Percentiles rank a stretch among this genome's conserved stretches.
Evolutionary conservation across 2,329 filamentous ascomycete species (phyloP).

Genomic region (Fusarium nelsonii): DNA sequence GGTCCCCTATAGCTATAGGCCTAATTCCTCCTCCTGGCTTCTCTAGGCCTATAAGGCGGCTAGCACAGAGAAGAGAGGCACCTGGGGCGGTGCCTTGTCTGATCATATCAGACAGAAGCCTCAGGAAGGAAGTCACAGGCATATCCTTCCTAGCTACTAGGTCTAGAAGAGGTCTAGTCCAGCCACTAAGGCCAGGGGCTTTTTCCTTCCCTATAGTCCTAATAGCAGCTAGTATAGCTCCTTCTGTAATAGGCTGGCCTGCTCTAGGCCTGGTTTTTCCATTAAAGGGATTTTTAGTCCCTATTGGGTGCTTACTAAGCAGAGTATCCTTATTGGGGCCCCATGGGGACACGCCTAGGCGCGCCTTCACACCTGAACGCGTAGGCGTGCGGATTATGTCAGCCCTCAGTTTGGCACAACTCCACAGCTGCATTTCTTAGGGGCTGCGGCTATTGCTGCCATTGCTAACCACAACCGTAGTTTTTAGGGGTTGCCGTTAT

Average conservation of each 20-base stretch:
- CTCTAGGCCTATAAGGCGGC: neutral
- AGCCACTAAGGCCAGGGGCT: constrained; percentile 1
- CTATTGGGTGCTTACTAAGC: neutral
- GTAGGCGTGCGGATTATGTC: no score
- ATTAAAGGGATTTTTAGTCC: neutral
- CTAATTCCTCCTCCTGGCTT: no score
- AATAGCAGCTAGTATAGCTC: neutral
- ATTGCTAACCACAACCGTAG: no score
- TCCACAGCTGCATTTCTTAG: no score
- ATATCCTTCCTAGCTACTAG: neutral
- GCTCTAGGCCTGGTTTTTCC: neutral
- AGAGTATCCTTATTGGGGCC: no score
- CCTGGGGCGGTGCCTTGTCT: neutral
- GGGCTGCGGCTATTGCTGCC: no score
- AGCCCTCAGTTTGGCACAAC: no score
- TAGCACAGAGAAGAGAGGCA: neutral
- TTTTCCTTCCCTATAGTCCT: constrained; percentile 13
- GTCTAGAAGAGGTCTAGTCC: constrained; percentile 2
- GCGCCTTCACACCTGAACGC: no score
- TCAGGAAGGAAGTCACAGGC: neutral
- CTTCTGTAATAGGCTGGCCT: neutral
- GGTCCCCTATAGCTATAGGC: no score
- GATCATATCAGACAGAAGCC: constrained; percentile 7
- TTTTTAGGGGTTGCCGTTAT: no score
- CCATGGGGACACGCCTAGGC: no score